A percentile compares a stretch with the other conserved stretches of the same genome.
phyloP scores from a whole-genome alignment of 2,329 filamentous ascomycete species.

The Fonsecaea erecta region DNA sequence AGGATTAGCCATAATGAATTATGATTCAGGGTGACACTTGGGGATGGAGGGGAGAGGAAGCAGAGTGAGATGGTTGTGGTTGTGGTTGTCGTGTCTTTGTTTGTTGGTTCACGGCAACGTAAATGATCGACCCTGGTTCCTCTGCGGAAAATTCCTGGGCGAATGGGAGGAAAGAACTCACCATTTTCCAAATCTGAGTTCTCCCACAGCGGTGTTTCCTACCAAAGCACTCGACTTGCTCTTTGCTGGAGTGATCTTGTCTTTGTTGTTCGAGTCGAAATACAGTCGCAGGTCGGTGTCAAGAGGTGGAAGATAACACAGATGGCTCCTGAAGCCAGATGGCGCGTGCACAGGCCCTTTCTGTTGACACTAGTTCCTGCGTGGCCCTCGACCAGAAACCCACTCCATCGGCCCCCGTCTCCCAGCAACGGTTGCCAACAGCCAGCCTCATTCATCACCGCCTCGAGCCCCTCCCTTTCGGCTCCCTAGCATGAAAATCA shows the following conservation, averaged over 20 bases:
- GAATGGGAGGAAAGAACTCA: conserved; percentile 31
- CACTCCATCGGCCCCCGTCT: conserved; percentile 13
- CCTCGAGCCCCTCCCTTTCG: conserved; percentile 17
- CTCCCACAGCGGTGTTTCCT: conserved; percentile 3
- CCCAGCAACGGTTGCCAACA: conserved; percentile 25
- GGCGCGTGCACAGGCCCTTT: conserved; percentile 21
- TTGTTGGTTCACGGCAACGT: conserved; percentile 5
- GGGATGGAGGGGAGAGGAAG: not conserved
- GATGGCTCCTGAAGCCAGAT: conserved; percentile 28
- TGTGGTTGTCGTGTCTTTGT: not conserved
- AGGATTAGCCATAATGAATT: conserved; percentile 31
- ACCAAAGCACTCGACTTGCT: conserved; percentile 5
- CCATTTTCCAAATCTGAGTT: conserved; percentile 26
- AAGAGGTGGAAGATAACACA: conserved; percentile 6
- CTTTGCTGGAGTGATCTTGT: not conserved
- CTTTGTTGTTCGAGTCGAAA: not conserved
- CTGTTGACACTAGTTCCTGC: conserved; percentile 28
- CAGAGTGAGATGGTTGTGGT: conserved; percentile 4
- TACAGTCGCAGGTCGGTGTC: conserved; percentile 9
- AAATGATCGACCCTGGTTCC: not conserved
- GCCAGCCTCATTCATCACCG: conserved; percentile 3
- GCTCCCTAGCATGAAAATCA: conserved; percentile 26
- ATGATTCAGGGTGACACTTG: not conserved
- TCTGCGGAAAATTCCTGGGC: conserved; percentile 21
- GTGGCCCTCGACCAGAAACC: conserved; percentile 13